Conservation (phyloP, 768 basidiomycete genomes). For the Pulveroboletus sp. region DNA sequence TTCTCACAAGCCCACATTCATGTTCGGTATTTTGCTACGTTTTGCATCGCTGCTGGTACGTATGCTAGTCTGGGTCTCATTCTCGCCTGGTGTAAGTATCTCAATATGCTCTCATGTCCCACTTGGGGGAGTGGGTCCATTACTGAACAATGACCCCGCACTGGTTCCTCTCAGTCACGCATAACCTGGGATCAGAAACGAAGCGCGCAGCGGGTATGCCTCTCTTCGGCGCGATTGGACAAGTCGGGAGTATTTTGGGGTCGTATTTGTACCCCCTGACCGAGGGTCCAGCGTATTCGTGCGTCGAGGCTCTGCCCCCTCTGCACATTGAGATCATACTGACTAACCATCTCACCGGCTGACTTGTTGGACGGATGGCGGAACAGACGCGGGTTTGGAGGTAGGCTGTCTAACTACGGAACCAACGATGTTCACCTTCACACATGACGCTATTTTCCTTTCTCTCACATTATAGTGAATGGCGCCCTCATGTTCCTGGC, state of each 20-base stretch:
- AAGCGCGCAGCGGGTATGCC: constrained; percentile 41
- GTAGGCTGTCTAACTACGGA: background rate
- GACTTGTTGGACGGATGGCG: background rate
- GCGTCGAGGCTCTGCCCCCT: background rate
- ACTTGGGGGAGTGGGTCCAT: background rate
- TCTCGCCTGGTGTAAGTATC: constrained; percentile 44
- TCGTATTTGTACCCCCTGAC: constrained; percentile 40
- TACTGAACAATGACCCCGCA: background rate
- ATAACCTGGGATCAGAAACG: constrained; percentile 43
- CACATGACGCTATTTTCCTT: background rate
- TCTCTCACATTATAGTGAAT: background rate
- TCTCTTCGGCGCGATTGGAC: constrained; percentile 40
- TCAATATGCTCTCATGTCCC: background rate
- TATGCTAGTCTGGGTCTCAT: constrained; percentile 42
- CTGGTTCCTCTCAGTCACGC: constrained; percentile 28
- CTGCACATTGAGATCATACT: background rate
- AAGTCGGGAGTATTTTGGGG: constrained; percentile 37
- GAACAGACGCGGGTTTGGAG: constrained; percentile 18
- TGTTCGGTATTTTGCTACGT: constrained; percentile 43
- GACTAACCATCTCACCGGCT: background rate
- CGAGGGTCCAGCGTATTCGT: constrained; percentile 38
- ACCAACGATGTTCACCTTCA: background rate
- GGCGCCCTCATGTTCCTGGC: constrained; percentile 24
- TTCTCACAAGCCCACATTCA: constrained; percentile 27
- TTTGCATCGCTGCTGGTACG: constrained; percentile 42